Evolutionary conservation across 352 stramenopile genomes (phyloP).

Genomic region (Phytophthora sp.): DNA sequence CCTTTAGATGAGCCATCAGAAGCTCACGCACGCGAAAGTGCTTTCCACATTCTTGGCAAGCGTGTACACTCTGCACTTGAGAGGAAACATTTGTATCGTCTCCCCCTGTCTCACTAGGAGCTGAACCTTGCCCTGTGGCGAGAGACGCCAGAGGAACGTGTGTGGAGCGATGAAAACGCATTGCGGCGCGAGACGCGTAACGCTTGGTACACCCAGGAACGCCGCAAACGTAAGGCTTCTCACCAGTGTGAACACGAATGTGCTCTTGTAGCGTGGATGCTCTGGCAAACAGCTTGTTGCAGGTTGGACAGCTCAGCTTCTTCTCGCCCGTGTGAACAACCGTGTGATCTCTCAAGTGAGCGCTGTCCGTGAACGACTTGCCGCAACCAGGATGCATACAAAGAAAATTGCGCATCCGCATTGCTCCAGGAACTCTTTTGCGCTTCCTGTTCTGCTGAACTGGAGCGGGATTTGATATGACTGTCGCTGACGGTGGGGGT

Average conservation of each 20-base stretch:
- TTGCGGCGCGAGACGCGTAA: conserved; percentile 68
- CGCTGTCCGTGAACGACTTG: conserved; percentile 77
- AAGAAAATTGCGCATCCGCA: conserved; percentile 72
- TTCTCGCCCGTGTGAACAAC: conserved; percentile 80
- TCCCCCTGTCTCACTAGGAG: neutral
- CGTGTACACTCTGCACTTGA: neutral
- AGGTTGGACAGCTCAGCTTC: conserved; percentile 53
- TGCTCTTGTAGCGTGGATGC: conserved; percentile 68
- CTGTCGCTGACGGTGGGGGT: conserved; percentile 1
- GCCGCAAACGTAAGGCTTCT: conserved; percentile 72
- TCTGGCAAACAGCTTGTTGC: conserved; percentile 58
- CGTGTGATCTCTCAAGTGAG: conserved; percentile 70
- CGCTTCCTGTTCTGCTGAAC: conserved; percentile 34
- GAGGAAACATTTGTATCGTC: neutral
- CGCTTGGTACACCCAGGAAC: conserved; percentile 60
- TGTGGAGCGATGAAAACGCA: conserved; percentile 59
- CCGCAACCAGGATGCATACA: conserved; percentile 70
- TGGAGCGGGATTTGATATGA: neutral
- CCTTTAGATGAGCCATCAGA: conserved; percentile 32
- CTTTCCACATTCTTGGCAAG: conserved; percentile 35
- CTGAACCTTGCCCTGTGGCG: conserved; percentile 1
- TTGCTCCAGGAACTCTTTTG: conserved; percentile 43
- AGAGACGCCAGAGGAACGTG: conserved; percentile 27
- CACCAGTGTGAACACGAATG: conserved; percentile 71
- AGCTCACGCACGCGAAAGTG: conserved; percentile 38